Conservation (phyloP, 2,329 filamentous ascomycete species). For the Hymenoscyphus linearis region DNA sequence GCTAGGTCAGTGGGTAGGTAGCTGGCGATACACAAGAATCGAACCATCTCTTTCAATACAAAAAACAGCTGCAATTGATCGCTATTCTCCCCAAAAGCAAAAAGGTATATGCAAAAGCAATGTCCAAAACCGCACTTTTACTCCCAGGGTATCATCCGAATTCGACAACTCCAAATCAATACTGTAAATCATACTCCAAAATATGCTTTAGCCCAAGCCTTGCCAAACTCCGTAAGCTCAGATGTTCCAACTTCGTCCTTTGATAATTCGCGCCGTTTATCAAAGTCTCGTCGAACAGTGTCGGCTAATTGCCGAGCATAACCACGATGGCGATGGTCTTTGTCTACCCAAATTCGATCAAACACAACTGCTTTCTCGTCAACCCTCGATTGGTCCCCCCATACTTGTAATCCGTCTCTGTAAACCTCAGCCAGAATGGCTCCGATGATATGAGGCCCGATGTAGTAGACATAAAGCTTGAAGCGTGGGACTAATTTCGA, state of each 20-base stretch:
- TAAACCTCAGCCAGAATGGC: conserved; percentile 17
- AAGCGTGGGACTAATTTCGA: conserved; percentile 12
- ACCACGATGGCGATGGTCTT: conserved; percentile 48
- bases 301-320: conserved; percentile 54
- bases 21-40: background rate
- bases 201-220: background rate
- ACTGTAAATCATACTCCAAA: conserved; percentile 1
- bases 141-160: conserved; percentile 3
- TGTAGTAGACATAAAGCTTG: conserved; percentile 21
- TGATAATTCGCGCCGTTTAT: conserved; percentile 48
- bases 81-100: background rate
- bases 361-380: conserved; percentile 46
- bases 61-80: background rate
- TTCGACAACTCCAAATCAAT: background rate
- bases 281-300: conserved; percentile 46
- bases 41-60: background rate
- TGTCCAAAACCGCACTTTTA: background rate
- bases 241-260: conserved; percentile 57
- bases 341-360: conserved; percentile 61
- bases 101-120: background rate
- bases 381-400: background rate
- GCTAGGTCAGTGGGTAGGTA: background rate
- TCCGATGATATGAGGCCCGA: conserved; percentile 12
- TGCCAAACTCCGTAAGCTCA: conserved; percentile 55
- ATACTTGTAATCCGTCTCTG: background rate